Conservation (phyloP, 2,329 filamentous ascomycete genomes). For the Cyphellophora attinorum region DNA sequence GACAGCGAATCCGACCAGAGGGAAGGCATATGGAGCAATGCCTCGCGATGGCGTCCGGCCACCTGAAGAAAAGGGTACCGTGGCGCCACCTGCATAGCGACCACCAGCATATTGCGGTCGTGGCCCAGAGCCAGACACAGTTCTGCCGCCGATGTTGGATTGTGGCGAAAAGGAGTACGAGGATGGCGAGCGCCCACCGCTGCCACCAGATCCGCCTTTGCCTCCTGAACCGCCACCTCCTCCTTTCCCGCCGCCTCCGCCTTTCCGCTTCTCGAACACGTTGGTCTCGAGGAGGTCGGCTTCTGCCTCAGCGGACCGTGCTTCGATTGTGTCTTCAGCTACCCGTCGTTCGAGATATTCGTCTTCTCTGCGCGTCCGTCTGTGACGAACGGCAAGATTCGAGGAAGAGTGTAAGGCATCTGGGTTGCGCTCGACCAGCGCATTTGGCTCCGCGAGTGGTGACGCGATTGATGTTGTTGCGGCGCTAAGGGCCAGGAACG, state of each 20-base stretch:
- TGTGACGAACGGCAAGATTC: neutral
- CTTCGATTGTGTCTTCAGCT: neutral
- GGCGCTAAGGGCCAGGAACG: constrained; percentile 2
- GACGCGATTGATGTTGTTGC: constrained; percentile 4
- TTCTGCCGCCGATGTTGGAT: constrained; percentile 23
- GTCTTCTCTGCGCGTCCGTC: neutral
- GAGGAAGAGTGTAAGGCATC: neutral
- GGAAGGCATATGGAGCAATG: constrained; percentile 40
- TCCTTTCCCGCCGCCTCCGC: constrained; percentile 16
- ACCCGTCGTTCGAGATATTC: neutral
- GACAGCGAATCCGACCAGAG: constrained; percentile 33
- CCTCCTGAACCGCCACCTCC: constrained; percentile 10
- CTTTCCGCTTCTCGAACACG: constrained; percentile 18
- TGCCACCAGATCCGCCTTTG: constrained; percentile 6
- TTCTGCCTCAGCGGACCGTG: neutral
- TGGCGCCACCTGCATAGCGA: constrained; percentile 48
- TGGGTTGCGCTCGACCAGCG: neutral
- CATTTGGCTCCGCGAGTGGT: neutral
- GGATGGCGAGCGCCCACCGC: constrained; percentile 7
- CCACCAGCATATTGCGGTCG: constrained; percentile 37
- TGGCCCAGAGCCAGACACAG: constrained; percentile 29
- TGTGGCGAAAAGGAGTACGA: constrained; percentile 15
- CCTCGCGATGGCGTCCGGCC: constrained; percentile 33
- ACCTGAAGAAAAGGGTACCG: constrained; percentile 40
- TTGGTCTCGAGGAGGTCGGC: neutral